Base-by-base conservation (phyloP, 2,329 filamentous ascomycete genomes). In the Trichoderma cornu-damae region DNA sequence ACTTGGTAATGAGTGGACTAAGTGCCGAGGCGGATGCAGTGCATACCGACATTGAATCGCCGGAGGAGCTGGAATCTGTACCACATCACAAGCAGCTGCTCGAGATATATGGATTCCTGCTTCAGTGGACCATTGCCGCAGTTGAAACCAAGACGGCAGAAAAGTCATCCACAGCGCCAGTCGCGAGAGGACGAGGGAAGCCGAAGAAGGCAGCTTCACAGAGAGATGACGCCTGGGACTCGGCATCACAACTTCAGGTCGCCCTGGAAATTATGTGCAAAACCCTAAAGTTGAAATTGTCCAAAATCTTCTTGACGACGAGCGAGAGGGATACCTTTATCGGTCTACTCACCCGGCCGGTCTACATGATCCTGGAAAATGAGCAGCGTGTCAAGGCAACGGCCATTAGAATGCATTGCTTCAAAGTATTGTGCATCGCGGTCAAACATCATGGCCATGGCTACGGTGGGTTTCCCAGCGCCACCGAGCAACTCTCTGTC, bases 371-470 rank as follows among this genome's bases (percentile, higher is more conserved):
- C 22, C 79, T 99, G 40, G 94, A 99, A 75, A 96, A 89, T 71
- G 94, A 99, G 72, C 87, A 92, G 68, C 84, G 94, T 60, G 88
- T 92, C 62, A 99, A 97, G 77, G 89, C 82, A 66, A 94, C 86
- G 24, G 79, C 88, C 4, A 93, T 97, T 61, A 85, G 92, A 47
- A 97, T 97, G 90, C 92, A 97, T 74, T 89, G 89, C 58, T 99
- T 96, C 79, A 96, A 96, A 72, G 91, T 97, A 18, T 77, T 99
- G 6, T 99, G 94, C 69, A 90, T 97, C 65, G 92, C 95, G 34
- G 86, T 99, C 60, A 99, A 99, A 75, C 92, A 97, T 68, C 94
- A 99, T 69, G 94, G 94, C 1, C 94, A 99, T 72, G 94, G 88
- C 64, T 96, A 96, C 70, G 92, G 90, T 93, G 79, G 62, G 79